phyloP scores from a whole-genome alignment of 441 rosid species.

The Arabidopsis lyrata region DNA sequence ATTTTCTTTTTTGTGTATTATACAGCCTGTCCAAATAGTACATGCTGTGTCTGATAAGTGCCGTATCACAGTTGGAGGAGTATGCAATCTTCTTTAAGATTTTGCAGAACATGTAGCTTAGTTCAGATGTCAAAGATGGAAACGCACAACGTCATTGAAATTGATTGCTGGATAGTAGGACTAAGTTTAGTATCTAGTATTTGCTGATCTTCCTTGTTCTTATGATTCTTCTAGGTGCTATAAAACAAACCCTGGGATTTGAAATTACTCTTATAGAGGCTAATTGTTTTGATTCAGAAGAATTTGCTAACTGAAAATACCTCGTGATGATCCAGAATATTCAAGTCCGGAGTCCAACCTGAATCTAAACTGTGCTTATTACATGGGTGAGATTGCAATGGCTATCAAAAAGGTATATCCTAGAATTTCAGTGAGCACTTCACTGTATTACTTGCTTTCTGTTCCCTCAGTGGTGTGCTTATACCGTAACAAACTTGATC shows the following conservation, averaged over 20 bases:
- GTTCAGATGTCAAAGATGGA: conserved; percentile 17
- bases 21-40: conserved; percentile 15
- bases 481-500: conserved; percentile 15
- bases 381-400: conserved; percentile 97
- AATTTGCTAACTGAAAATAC: conserved; percentile 33
- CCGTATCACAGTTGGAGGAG: conserved; percentile 21
- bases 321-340: conserved; percentile 60
- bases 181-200: conserved; percentile 15
- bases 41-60: conserved; percentile 13
- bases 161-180: conserved; percentile 9
- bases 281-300: conserved; percentile 20
- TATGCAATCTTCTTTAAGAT: conserved; percentile 14
- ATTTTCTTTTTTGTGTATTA: conserved; percentile 11
- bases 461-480: conserved; percentile 18
- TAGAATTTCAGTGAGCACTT: conserved; percentile 18
- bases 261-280: conserved; percentile 19
- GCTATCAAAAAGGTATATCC: conserved; percentile 81
- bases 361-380: conserved; percentile 75
- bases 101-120: conserved; percentile 23
- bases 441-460: conserved; percentile 17
- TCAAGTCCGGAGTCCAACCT: conserved; percentile 94
- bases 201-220: conserved; percentile 9
- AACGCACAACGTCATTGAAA: conserved; percentile 1
- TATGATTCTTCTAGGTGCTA: conserved; percentile 29
- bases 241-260: conserved; percentile 28